These are phyloP conservation scores for Fusarium piperis DNA, from an alignment of 2,329 filamentous ascomycete genomes.

Conservation along the genomic window DNA sequence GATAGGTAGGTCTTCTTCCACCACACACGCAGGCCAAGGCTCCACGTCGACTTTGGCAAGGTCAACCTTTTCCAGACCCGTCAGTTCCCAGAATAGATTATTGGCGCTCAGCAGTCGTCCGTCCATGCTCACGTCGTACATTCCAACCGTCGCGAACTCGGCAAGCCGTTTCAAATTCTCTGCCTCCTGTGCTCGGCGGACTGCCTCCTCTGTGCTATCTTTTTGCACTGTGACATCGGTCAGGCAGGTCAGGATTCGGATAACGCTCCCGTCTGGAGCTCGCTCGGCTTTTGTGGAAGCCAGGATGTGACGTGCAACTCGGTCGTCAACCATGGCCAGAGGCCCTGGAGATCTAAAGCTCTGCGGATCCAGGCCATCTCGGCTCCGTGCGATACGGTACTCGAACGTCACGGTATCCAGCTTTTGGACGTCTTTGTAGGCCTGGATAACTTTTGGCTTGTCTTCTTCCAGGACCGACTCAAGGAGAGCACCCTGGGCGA, in stretches of 20 bases:
- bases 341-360: conserved; percentile 31
- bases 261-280: conserved; percentile 53
- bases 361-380: background rate
- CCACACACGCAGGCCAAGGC: conserved; percentile 57
- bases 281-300: conserved; percentile 60
- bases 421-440: conserved; percentile 53
- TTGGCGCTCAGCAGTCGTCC: conserved; percentile 62
- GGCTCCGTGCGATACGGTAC: conserved; percentile 50
- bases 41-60: conserved; percentile 49
- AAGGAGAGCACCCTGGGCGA: conserved; percentile 51
- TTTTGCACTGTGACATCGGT: conserved; percentile 63
- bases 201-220: conserved; percentile 58
- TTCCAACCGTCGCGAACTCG: conserved; percentile 63
- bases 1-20: conserved; percentile 55
- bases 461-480: conserved; percentile 59
- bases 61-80: conserved; percentile 58
- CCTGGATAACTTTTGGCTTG: conserved; percentile 50
- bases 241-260: conserved; percentile 59
- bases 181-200: conserved; percentile 60
- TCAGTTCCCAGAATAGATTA: conserved; percentile 63
- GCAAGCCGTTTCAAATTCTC: conserved; percentile 65
- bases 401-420: conserved; percentile 56
- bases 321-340: conserved; percentile 38
- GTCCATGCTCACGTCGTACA: conserved; percentile 64
- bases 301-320: conserved; percentile 55